Evolutionary conservation across 2,329 filamentous ascomycete species (phyloP).

Genomic region (Helotiales sp.): DNA sequence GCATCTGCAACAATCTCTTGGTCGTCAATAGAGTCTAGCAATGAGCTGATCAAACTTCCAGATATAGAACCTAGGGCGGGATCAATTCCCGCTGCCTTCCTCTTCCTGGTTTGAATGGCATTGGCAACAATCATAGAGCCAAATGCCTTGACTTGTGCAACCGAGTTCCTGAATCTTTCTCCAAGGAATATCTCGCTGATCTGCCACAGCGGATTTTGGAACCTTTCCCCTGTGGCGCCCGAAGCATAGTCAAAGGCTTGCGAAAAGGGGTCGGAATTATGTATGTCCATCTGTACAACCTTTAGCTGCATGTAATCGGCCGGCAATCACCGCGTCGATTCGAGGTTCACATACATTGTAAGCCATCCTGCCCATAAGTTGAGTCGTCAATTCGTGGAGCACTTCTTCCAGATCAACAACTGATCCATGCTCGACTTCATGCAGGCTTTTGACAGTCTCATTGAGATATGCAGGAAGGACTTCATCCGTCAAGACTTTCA

Average conservation of each 20-base stretch:
- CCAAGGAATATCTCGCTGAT: constrained; percentile 61
- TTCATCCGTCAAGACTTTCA: constrained; percentile 61
- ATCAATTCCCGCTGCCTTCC: constrained; percentile 26
- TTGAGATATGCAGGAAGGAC: constrained; percentile 60
- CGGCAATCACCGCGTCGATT: background rate
- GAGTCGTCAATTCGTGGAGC: constrained; percentile 67
- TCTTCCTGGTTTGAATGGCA: constrained; percentile 52
- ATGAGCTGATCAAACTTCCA: constrained; percentile 63
- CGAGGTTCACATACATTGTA: constrained; percentile 54
- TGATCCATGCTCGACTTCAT: constrained; percentile 32
- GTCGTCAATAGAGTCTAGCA: constrained; percentile 61
- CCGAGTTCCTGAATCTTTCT: constrained; percentile 52
- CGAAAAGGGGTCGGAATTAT: constrained; percentile 63
- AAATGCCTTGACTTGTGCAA: constrained; percentile 58
- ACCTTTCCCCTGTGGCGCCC: constrained; percentile 62
- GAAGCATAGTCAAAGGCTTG: constrained; percentile 67
- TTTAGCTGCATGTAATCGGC: constrained; percentile 18
- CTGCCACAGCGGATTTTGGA: constrained; percentile 69
- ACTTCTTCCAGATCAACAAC: constrained; percentile 62
- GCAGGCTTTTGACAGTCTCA: constrained; percentile 49
- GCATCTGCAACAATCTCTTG: constrained; percentile 65
- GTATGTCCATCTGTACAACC: constrained; percentile 63
- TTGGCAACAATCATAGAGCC: constrained; percentile 62
- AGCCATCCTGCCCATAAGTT: constrained; percentile 70
- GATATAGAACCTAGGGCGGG: constrained; percentile 47